A percentile compares a stretch with the other conserved stretches of the same genome.
Evolutionary conservation across 495 filamentous ascomycete species (phyloP).

Genomic region (Neurospora sp.): DNA sequence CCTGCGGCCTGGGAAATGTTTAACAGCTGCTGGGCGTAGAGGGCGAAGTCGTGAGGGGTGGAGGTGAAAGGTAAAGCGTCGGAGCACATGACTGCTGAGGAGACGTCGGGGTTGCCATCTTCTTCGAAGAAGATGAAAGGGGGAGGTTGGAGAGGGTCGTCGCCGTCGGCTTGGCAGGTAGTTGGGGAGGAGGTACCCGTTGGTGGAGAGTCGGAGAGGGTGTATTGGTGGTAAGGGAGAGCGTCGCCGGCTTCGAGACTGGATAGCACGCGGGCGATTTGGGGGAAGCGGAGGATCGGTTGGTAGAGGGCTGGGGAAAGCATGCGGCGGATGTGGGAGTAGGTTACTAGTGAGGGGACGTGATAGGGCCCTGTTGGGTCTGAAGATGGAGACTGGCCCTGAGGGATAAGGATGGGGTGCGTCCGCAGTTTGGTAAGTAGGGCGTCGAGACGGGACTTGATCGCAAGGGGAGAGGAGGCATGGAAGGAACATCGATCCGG

Average conservation of each 20-base stretch:
- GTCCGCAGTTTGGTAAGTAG: constrained; percentile 35
- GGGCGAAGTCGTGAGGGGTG: constrained; percentile 35
- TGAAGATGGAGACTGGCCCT: not conserved
- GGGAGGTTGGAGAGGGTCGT: constrained; percentile 7
- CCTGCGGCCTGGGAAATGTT: constrained; percentile 42
- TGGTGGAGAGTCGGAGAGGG: constrained; percentile 22
- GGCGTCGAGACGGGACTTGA: constrained; percentile 28
- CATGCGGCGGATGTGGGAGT: constrained; percentile 30
- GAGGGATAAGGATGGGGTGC: constrained; percentile 38
- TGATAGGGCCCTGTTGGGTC: no score
- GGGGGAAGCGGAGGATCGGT: constrained; percentile 48
- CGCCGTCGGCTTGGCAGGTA: constrained; percentile 23
- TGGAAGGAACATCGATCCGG: constrained; percentile 39
- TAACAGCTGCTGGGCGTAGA: constrained; percentile 35
- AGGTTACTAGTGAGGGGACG: constrained; percentile 32
- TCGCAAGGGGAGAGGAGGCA: constrained; percentile 26
- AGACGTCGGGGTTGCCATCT: constrained; percentile 38
- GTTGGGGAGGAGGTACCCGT: constrained; percentile 16
- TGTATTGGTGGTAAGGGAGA: constrained; percentile 38
- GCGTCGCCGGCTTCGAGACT: constrained; percentile 48
- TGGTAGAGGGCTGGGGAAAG: constrained; percentile 46
- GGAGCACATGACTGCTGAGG: constrained; percentile 50
- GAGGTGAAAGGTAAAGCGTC: constrained; percentile 39
- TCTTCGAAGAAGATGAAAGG: constrained; percentile 15
- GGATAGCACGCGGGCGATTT: constrained; percentile 43